Evolutionary conservation across 2,329 filamentous ascomycete species (phyloP).

Genomic region (Cercospora sojina): DNA sequence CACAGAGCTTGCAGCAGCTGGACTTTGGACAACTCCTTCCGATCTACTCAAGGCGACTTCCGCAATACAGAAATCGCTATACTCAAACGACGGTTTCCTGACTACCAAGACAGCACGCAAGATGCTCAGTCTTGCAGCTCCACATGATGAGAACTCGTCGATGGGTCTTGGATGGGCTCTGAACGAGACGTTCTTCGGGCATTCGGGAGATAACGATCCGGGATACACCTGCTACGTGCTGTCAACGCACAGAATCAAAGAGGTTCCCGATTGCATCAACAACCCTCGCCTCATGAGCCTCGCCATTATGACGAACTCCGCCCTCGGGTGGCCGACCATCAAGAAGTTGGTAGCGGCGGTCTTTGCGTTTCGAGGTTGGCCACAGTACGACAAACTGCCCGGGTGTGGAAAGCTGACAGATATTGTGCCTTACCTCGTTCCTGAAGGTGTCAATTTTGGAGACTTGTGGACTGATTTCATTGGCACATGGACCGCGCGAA

Average conservation of each 20-base stretch:
- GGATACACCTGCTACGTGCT: constrained; percentile 28
- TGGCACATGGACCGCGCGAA: constrained; percentile 15
- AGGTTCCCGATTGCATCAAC: background rate
- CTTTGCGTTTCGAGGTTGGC: constrained; percentile 22
- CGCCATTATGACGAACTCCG: constrained; percentile 28
- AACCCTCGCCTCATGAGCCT: constrained; percentile 15
- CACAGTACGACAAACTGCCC: constrained; percentile 16
- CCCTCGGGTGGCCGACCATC: constrained; percentile 10
- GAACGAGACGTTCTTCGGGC: constrained; percentile 24
- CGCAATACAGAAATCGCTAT: constrained; percentile 27
- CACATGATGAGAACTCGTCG: background rate
- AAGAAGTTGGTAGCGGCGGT: constrained; percentile 23
- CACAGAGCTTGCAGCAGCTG: constrained; percentile 30
- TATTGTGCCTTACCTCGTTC: constrained; percentile 17
- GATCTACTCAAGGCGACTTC: constrained; percentile 28
- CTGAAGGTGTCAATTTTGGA: constrained; percentile 9
- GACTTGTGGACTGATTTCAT: constrained; percentile 10
- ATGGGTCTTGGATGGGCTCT: constrained; percentile 27
- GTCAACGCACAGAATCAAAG: constrained; percentile 14
- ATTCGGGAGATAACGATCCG: constrained; percentile 28
- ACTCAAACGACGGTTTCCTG: constrained; percentile 19
- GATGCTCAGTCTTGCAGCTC: constrained; percentile 26
- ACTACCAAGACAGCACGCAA: constrained; percentile 17
- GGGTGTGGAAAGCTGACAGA: background rate
- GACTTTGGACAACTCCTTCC: constrained; percentile 32